Evolutionary conservation across 495 filamentous ascomycete species (phyloP), one percentile per base, ranked within the genome.

Genomic region (Aspergillus wentii): DNA sequence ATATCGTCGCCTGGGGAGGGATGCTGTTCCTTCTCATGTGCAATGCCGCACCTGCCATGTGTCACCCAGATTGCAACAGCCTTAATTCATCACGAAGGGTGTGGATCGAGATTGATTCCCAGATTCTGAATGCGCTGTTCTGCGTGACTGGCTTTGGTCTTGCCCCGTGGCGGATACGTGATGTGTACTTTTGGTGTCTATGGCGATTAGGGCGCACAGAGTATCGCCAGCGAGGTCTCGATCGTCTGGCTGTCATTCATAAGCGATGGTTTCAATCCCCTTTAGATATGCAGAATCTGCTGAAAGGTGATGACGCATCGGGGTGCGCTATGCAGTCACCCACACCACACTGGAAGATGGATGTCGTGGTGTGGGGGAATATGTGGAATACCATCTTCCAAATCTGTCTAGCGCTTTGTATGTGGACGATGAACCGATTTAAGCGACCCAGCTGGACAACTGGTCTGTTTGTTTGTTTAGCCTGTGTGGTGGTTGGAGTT

Each of bases 1-100:
- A 85, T 36, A 73, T 92, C 2, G 69, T 94, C 4, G 88, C 86
- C 7, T 95, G 88, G 88, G 88, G 88, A 35, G 85, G 80, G 23
- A 94, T 95, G 88, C 67, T 94, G 14, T 90, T 95, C 66, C 69
- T 94, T 13, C 74, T 95, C 7, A 71, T 94, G 37, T 78, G 74
- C 60, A 82, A 84, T 48, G 88, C 83, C 9, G 71, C 77, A 0
- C 82, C 86, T 1, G 79, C 79, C 44, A 91, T 92, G 88, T 92
- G 87, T 64, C 69, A 71, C 31, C 82, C 79, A 4, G 71, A 52
- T 8, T 92, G 86, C 69, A 69, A 84, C 62, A 66, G 85, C 54
- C 79, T 87, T 54, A 64, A 90, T 46, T 85, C 81, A 0, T 75
- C 83, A 1, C 74, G 86, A 4, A 64, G 82, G 11, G 78, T 82